Evolutionary conservation across 1,139 yeast genomes (phyloP), one percentile per base, ranked within the genome.

Genomic region (Yamadazyma jaroonii): DNA sequence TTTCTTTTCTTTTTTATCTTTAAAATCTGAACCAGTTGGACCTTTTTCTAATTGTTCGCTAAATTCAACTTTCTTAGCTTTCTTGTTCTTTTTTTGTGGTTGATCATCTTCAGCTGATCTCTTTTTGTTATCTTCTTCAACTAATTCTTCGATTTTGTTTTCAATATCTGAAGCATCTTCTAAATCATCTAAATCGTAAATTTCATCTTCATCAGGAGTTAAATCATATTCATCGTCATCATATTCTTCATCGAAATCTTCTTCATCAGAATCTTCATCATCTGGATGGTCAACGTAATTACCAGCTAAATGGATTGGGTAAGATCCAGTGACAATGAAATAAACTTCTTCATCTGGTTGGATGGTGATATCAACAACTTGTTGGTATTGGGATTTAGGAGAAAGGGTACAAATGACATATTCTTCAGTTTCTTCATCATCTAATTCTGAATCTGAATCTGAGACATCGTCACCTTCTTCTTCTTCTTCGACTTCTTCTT

Each of bases 281-380:
- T 81, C 89, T 62, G 97, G 97, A 65, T 89, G 96, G 59, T 86
- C 94, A 58, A 92, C 84, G 69, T 84, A 88, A 81, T 92, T 90
- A 73, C 99, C 99, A 53, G 88, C 76, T 57, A 92, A 74, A 64
- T 90, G 95, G 50, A 92, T 74, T 52, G 96, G 85, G 72, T 88
- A 89, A 27, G 97, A 89, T 53, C 98, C 98, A 48, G 96, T 84
- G 44, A 87, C 97, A 56, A 88, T 94, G 59, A 92, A 92, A 72
- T 76, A 81, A 45, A 92, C 90, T 59, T 89, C 96, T 70, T 92
- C 98, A 58, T 84, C 94, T 54, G 97, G 96, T 44, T 84, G 77
- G 59, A 94, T 84, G 57, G 95, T 88, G 52, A 92, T 69, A 59
- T 92, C 97, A 45, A 92, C 64, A 45, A 94, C 72, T 74, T 90